Percentiles rank a stretch among this genome's conserved stretches.
phyloP scores from a whole-genome alignment of 345 rosid genomes.

The Syzygium aqueum region DNA sequence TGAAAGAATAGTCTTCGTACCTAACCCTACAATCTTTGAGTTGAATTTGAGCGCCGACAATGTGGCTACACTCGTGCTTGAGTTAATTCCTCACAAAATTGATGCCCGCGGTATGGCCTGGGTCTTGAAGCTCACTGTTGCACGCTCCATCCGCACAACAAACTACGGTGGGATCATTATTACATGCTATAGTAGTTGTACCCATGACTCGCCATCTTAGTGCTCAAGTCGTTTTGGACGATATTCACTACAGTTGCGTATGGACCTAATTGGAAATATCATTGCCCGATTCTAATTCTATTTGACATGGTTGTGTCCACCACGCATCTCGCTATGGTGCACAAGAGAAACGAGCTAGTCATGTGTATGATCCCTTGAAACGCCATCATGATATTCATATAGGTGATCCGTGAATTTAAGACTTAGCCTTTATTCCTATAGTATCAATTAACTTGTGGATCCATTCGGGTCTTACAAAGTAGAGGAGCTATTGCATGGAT shows the following conservation, averaged over 20 bases:
- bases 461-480: too few species aligned
- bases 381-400: too few species aligned
- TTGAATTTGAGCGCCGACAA: not conserved
- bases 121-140: not conserved
- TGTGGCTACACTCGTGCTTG: not conserved
- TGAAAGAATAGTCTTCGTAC: not conserved
- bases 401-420: too few species aligned
- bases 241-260: not conserved
- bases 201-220: not conserved
- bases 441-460: too few species aligned
- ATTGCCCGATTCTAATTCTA: not conserved
- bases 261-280: not conserved
- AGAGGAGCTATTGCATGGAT: too few species aligned
- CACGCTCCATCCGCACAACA: not conserved
- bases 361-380: too few species aligned
- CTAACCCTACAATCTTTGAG: not conserved
- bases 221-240: not conserved
- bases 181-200: not conserved
- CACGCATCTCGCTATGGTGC: too few species aligned
- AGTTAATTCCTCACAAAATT: not conserved
- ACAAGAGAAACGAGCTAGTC: too few species aligned
- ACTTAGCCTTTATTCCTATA: too few species aligned
- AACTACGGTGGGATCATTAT: too few species aligned
- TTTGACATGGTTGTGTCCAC: too few species aligned
- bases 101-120: not conserved